Conservation (phyloP, 257 asterid genomes). For the Salvia miltiorrhiza region DNA sequence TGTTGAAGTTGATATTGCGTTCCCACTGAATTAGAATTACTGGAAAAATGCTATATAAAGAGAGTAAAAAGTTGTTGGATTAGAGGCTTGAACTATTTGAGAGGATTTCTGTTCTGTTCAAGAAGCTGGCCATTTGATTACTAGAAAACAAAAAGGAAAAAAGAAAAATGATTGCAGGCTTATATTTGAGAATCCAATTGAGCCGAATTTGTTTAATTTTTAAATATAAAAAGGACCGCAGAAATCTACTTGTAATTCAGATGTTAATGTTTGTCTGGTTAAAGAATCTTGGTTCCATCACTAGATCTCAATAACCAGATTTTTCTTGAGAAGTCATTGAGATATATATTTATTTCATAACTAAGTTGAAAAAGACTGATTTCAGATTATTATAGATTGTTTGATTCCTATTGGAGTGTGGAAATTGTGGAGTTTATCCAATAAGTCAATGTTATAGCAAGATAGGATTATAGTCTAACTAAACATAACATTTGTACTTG, state of each 20-base stretch:
- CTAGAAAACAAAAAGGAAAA: not conserved
- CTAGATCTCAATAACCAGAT: not conserved
- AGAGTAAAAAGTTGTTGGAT: too few relatives aligned
- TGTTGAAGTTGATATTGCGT: not conserved
- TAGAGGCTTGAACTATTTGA: too few relatives aligned
- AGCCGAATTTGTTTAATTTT: not conserved
- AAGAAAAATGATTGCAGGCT: not conserved
- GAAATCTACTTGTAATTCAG: not conserved
- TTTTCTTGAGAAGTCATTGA: too few relatives aligned
- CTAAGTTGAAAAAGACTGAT: not conserved
- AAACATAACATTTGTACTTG: not conserved
- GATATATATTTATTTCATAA: not conserved
- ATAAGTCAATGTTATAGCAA: too few relatives aligned
- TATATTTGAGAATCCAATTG: not conserved
- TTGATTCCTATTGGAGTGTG: not conserved
- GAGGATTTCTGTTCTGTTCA: too few relatives aligned
- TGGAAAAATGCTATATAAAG: too few relatives aligned
- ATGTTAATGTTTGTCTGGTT: not conserved
- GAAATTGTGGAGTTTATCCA: not conserved
- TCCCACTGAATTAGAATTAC: not conserved
- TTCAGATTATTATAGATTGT: not conserved
- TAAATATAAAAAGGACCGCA: too few relatives aligned
- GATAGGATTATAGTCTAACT: not conserved
- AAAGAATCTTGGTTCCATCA: not conserved
- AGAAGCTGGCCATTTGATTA: too few relatives aligned